phyloP scores from a whole-genome alignment of 1,284 basidiomycete species.

The Trichosporon inkin region DNA sequence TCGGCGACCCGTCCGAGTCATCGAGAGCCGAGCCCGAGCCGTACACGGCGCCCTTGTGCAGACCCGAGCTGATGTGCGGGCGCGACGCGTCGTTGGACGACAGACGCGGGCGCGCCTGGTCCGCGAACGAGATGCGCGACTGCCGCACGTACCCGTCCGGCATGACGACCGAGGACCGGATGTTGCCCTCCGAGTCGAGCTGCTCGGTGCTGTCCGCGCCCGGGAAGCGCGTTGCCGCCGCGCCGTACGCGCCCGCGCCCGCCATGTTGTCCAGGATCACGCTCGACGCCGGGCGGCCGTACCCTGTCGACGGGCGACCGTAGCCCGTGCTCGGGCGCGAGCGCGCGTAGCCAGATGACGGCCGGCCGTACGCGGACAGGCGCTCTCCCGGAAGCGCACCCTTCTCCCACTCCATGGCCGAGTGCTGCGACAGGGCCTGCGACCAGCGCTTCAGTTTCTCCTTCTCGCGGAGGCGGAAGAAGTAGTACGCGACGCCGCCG shows the following conservation, averaged over 20 bases:
- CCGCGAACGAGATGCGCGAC: slow-evolving; percentile 48
- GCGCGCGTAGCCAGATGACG: slow-evolving; percentile 35
- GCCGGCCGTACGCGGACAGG: slow-evolving; percentile 76
- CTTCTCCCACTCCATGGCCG: slow-evolving; percentile 47
- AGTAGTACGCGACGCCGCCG: slow-evolving; percentile 54
- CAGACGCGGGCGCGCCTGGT: slow-evolving; percentile 44
- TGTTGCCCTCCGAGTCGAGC: slow-evolving; percentile 28
- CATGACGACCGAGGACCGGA: slow-evolving; percentile 58
- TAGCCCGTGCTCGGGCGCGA: slow-evolving; percentile 44
- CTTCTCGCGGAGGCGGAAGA: slow-evolving; percentile 58
- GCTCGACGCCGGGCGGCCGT: slow-evolving; percentile 34
- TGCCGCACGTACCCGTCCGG: slow-evolving; percentile 46
- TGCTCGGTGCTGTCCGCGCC: slow-evolving; percentile 29
- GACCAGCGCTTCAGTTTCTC: slow-evolving; percentile 66
- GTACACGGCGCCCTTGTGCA: slow-evolving; percentile 48
- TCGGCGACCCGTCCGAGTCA: slow-evolving; percentile 57
- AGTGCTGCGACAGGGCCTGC: slow-evolving; percentile 42
- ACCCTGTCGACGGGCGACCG: slow-evolving; percentile 25
- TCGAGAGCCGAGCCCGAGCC: slow-evolving; percentile 39
- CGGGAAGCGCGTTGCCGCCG: slow-evolving; percentile 28
- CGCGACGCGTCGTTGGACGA: slow-evolving; percentile 60
- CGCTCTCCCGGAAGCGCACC: slow-evolving; percentile 43
- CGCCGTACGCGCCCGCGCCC: slow-evolving; percentile 59
- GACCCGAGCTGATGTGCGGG: slow-evolving; percentile 34
- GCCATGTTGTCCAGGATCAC: slow-evolving; percentile 56